These are phyloP conservation scores for Pseudophaeomoniella oleicola DNA, from an alignment of 2,329 filamentous ascomycete genomes.

Conservation along the genomic window DNA sequence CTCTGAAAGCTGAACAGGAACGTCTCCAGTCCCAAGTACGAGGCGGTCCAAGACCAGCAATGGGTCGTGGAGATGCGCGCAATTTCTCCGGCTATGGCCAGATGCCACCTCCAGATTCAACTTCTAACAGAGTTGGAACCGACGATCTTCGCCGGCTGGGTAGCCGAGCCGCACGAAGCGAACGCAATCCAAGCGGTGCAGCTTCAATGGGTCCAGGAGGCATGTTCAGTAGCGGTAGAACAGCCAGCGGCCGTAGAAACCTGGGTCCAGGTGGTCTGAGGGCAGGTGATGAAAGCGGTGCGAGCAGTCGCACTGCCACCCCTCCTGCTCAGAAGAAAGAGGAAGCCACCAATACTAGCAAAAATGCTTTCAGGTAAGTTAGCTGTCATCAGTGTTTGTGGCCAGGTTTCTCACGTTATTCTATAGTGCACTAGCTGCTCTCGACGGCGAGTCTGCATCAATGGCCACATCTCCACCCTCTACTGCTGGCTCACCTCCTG, in stretches of 20 bases:
- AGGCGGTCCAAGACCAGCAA: slow-evolving; percentile 52
- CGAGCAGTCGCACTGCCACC: slow-evolving; percentile 79
- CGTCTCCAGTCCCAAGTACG: slow-evolving; percentile 40
- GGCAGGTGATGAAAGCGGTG: slow-evolving; percentile 68
- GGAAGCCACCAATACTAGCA: slow-evolving; percentile 50
- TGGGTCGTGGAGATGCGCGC: slow-evolving; percentile 76
- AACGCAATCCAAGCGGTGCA: slow-evolving; percentile 42
- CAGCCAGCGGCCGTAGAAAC: slow-evolving; percentile 69
- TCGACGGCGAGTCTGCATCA: slow-evolving; percentile 28
- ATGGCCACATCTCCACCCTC: slow-evolving; percentile 33
- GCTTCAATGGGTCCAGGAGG: slow-evolving; percentile 64
- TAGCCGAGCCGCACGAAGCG: slow-evolving; percentile 49
- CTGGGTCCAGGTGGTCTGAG: slow-evolving; percentile 62
- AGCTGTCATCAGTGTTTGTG: not conserved
- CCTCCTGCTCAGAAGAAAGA: slow-evolving; percentile 54
- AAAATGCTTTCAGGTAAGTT: slow-evolving; percentile 87
- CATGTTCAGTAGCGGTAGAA: slow-evolving; percentile 66
- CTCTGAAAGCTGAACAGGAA: slow-evolving; percentile 65
- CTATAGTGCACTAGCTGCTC: slow-evolving; percentile 29
- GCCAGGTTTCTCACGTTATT: slow-evolving; percentile 8
- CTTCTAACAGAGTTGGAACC: slow-evolving; percentile 70
- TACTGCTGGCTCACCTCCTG: slow-evolving; percentile 30
- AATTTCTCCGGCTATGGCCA: slow-evolving; percentile 60
- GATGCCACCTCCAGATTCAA: slow-evolving; percentile 54
- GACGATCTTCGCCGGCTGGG: slow-evolving; percentile 78